A percentile compares a stretch with the other conserved stretches of the same genome.
Evolutionary conservation across 2,329 filamentous ascomycete species (phyloP).

Genomic region (Mycosphaerella arachidis): DNA sequence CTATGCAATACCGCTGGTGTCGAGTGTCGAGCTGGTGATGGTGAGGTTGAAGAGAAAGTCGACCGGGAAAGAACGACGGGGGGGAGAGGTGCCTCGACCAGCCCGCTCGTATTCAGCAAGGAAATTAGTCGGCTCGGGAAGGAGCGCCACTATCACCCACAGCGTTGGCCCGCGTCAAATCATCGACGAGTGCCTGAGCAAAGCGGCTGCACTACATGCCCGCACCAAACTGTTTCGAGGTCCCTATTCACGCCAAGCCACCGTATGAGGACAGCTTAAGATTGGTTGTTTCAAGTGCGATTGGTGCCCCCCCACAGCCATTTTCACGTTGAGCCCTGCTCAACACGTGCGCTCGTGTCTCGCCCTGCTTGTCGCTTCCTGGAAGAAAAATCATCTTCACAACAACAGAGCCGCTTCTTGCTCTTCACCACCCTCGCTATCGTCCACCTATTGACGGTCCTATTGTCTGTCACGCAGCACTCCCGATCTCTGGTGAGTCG

Average conservation of each 20-base stretch:
- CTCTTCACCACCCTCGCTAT: not conserved
- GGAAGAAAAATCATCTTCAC: too few species aligned
- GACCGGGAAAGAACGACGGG: not conserved
- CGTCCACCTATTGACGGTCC: not conserved
- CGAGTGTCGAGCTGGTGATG: not conserved
- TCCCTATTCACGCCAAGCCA: not conserved
- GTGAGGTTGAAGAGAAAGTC: not conserved
- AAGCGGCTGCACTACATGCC: not conserved
- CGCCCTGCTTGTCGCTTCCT: too few species aligned
- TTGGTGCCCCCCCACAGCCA: not conserved
- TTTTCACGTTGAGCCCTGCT: too few species aligned
- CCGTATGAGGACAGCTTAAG: not conserved
- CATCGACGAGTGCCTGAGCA: not conserved
- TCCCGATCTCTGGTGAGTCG: constrained; percentile 6
- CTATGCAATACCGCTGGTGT: not conserved
- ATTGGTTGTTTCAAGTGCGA: not conserved
- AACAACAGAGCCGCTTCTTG: not conserved
- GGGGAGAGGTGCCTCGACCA: not conserved
- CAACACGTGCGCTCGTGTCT: too few species aligned
- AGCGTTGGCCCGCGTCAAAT: too few species aligned
- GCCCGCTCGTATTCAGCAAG: not conserved
- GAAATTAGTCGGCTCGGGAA: not conserved
- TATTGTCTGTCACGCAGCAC: not conserved
- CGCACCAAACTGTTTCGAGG: not conserved
- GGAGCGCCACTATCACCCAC: not conserved